Evolutionary conservation across 768 basidiomycete genomes (phyloP), one percentile per base, ranked within the genome.

Genomic region (Suillus americanus): DNA sequence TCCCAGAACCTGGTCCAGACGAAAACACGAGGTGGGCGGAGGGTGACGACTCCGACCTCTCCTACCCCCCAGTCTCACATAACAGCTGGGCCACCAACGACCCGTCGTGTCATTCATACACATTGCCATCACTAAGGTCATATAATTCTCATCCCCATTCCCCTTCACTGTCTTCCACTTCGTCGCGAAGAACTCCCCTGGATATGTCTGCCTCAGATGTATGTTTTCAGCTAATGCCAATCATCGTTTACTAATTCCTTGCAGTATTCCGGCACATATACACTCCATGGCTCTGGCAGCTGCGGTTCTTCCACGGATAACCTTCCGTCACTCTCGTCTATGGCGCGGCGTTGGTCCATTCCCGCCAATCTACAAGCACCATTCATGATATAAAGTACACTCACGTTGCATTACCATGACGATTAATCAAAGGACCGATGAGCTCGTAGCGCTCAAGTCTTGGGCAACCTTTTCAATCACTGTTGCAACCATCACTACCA

Each of bases 341-440:
- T 79, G 69, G 69, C 72, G n/a, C 73, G 78, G 45, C 74, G 79
- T 23, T 79, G 78, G 78, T 74, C 79, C 2, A 71, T 67, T 48
- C 70, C 78, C n/a, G 68, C 74, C 6, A 75, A 67, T 23, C 68
- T 73, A 33, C 76, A 76, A 30, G 70, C 75, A 23, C 73, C 73
- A 12, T 79, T 79, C 20, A 69, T 78, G 68, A 66, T 76, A 73
- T 75, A 77, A 74, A 74, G 50, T 33, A 59, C 43, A 3, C 51
- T 35, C 62, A 64, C 64, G 53, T 64, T 64, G 37, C 50, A 62
- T 53, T 61, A 38, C 55, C 55, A 51, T 40, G 54, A 41, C 33
- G 7, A 38, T 43, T 35, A 33, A 60, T 53, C 50, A 41, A 28
- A 53, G 33, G 33, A 6, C 55, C 33, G 57, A n/a, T 5, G 33